Percentiles rank a stretch among this genome's conserved stretches.
Evolutionary conservation across 164 flowering plant species (phyloP).

Genomic region (Echeveria elegans): DNA sequence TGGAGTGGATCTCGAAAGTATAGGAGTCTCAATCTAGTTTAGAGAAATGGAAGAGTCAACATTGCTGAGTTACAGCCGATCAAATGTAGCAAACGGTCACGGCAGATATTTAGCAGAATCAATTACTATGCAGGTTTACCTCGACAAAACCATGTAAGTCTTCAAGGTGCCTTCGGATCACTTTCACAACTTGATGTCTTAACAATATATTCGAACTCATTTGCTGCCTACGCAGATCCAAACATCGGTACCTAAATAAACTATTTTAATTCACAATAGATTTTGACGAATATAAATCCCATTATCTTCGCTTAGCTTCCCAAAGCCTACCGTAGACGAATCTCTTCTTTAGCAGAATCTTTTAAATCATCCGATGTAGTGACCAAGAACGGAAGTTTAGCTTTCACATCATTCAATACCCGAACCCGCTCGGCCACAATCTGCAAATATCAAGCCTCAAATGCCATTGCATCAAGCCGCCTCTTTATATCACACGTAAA

Average conservation of each 20-base stretch:
- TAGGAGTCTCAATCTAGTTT: slow-evolving; percentile 97
- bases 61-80: slow-evolving; percentile 10
- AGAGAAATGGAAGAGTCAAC: slow-evolving; percentile 32
- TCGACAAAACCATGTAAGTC: slow-evolving; percentile 80
- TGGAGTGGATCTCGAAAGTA: slow-evolving; percentile 89
- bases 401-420: slow-evolving; percentile 65
- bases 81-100: neutral
- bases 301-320: neutral
- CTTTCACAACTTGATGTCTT: slow-evolving; percentile 77
- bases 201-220: slow-evolving; percentile 61
- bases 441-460: slow-evolving; percentile 23
- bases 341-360: slow-evolving; percentile 70
- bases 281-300: neutral
- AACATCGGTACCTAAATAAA: slow-evolving; percentile 57
- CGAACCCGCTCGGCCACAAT: slow-evolving; percentile 76
- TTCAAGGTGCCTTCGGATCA: slow-evolving; percentile 72
- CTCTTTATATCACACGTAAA: neutral
- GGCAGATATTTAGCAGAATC: neutral
- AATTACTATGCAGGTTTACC: slow-evolving; percentile 26
- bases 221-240: slow-evolving; percentile 78
- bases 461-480: neutral
- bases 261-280: neutral
- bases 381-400: slow-evolving; percentile 78
- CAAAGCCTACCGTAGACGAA: slow-evolving; percentile 60
- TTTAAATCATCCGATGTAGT: slow-evolving; percentile 76